Evolutionary conservation across 208 protist genomes (phyloP), one percentile per base, ranked within the genome.

Genomic region (Pavlovales sp.): DNA sequence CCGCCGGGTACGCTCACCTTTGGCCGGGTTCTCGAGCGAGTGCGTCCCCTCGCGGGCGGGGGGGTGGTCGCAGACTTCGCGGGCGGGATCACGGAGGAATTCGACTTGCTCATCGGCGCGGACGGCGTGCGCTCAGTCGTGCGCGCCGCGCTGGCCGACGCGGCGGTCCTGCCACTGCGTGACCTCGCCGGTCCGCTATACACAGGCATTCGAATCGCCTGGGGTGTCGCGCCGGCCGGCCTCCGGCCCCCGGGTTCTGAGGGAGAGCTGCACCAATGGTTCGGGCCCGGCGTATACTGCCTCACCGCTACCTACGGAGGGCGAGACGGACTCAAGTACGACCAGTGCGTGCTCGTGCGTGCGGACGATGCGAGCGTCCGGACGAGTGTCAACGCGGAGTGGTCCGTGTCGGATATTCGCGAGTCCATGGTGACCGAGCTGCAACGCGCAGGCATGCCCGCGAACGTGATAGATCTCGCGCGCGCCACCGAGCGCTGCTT

Each of bases 241-340:
- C 0, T 38, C 18, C 80, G 80, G 8, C 44, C 80, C 7, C 34
- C 41, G 7, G 44, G n/a, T 22, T 4, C 44, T 1, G 28, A 41
- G 34, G 34, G 14, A n/a, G 34, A 10, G 34, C 40, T 85, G 0
- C 80, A 85, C 80, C 80, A 85, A 30, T 85, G 80, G 80, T 34
- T 85, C 18, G 80, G 80, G 1, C 22, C 8, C 7, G 80, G 80
- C 30, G 80, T 22, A 7, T 85, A 85, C 36, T 38, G 46, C 44
- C 80, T 85, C 80, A 32, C 80, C 18, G 80, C 80, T 10, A 75
- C 34, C 44, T 85, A 85, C 80, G 80, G 80, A 32, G 80, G 34
- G 2, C 34, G 8, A 0, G 47, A 0, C 4, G 80, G 37, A 10
- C 2, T n/a, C 2, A 71, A 8, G 57, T 71, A 32, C 26, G 57